Conservation (phyloP, 768 basidiomycete genomes). For the Leccinellum albellum region DNA sequence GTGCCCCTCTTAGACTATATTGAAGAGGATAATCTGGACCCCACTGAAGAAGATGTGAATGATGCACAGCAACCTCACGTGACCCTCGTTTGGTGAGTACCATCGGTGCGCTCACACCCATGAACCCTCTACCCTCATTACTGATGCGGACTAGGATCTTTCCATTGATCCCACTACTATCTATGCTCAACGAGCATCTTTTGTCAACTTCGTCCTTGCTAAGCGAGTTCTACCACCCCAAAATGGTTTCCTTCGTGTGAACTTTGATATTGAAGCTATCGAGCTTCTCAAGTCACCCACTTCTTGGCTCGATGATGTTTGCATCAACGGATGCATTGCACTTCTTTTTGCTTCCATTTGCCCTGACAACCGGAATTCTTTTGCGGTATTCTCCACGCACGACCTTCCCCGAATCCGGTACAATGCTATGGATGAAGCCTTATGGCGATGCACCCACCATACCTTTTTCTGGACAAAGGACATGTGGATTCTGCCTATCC, state of each 20-base stretch:
- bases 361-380: not conserved
- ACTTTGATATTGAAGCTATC: not conserved
- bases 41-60: too few relatives aligned
- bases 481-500: constrained; percentile 38
- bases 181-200: too few relatives aligned
- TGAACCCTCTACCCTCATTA: too few relatives aligned
- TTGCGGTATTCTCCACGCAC: not conserved
- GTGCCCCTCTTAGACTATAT: too few relatives aligned
- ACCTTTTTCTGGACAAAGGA: constrained; percentile 29
- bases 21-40: too few relatives aligned
- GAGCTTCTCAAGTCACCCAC: not conserved
- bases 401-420: not conserved
- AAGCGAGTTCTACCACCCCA: not conserved
- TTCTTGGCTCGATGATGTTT: not conserved
- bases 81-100: too few relatives aligned
- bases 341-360: not conserved
- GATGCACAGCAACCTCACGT: too few relatives aligned
- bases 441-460: not conserved
- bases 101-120: too few relatives aligned
- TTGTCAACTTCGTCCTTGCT: not conserved
- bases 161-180: too few relatives aligned
- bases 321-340: not conserved
- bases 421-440: not conserved
- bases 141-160: too few relatives aligned
- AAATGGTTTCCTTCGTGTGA: not conserved